Evolutionary conservation across 2,329 filamentous ascomycete species (phyloP), one percentile per base, ranked within the genome.

Genomic region (Teratosphaeria viscida): DNA sequence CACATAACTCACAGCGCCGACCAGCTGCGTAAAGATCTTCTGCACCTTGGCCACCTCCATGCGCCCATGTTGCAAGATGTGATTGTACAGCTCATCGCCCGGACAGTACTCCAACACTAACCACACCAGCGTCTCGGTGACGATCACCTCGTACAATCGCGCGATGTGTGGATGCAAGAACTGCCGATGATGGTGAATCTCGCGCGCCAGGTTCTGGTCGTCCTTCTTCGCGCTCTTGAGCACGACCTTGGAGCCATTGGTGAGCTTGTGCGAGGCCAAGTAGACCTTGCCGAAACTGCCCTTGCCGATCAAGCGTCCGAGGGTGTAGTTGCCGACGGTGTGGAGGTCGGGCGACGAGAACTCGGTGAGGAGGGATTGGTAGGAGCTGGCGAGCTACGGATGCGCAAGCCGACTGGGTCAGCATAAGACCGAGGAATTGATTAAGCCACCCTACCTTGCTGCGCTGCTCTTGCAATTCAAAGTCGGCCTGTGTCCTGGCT

Each of bases 271-370:
- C 54, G 87, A 85, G 60, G 92, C 94, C 61, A 99, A 82, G 75
- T 99, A 99, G 70, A 99, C 94, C 77, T 96, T 97, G 69, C 94
- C 94, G 76, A 99, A 99, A 64, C 92, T 96, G 60, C 94, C 94
- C 73, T 97, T 99, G 66, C 94, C 94, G 72, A 99, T 96, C 60
- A 99, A 80, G 61, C 86, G 86, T 54, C 94, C 94, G 60, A 99
- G 82, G 39, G 86, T 87, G 75, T 99, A 99, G 78, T 96, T 97
- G 67, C 94, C 94, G 62, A 99, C 94, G 58, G 87, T 90, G 70
- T 88, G 87, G 66, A 99, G 84, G 65, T 99, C 92, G 73, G 88
- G 88, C 68, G 89, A 90, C 62, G 90, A 87, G 79, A 99, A 99
- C 77, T 97, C 92, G 79, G 90, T 96, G 74, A 99, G 85, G 70